These are phyloP conservation scores for Gyrodon lividus DNA, from an alignment of 768 basidiomycete genomes.

Conservation along the genomic window DNA sequence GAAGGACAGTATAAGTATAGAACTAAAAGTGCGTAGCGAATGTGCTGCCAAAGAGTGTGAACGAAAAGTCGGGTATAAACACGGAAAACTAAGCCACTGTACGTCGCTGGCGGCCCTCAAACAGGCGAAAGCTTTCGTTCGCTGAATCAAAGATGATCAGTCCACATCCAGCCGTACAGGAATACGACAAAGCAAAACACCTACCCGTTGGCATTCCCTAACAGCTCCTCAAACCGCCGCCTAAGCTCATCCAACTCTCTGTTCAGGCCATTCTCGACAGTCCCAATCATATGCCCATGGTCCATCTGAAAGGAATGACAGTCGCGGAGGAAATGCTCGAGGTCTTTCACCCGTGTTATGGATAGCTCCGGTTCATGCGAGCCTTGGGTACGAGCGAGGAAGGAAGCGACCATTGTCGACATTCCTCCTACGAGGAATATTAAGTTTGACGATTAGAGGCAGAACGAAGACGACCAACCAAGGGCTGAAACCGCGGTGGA, in stretches of 20 bases:
- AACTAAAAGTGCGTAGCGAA: too few relatives aligned
- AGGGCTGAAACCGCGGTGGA: constrained; percentile 32
- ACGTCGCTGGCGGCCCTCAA: background rate
- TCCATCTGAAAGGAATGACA: constrained; percentile 32
- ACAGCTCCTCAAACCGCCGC: constrained; percentile 32
- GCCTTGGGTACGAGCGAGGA: constrained; percentile 39
- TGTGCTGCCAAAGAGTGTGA: too few relatives aligned
- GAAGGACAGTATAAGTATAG: too few relatives aligned
- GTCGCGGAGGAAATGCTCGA: constrained; percentile 39
- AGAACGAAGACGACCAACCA: constrained; percentile 9
- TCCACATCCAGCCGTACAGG: too few relatives aligned
- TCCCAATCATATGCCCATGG: constrained; percentile 23
- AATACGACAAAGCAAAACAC: background rate
- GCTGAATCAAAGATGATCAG: background rate
- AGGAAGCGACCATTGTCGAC: constrained; percentile 39
- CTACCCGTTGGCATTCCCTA: constrained; percentile 26
- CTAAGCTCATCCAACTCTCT: constrained; percentile 28
- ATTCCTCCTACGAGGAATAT: constrained; percentile 24
- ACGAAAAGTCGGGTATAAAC: too few relatives aligned
- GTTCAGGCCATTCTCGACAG: constrained; percentile 5
- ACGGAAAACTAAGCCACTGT: too few relatives aligned
- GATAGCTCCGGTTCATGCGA: constrained; percentile 38
- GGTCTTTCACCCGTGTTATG: constrained; percentile 22
- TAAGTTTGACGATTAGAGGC: background rate
- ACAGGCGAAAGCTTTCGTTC: background rate